Evolutionary conservation across 495 filamentous ascomycete genomes (phyloP), one percentile per base, ranked within the genome.

Genomic region (Xylona heveae): DNA sequence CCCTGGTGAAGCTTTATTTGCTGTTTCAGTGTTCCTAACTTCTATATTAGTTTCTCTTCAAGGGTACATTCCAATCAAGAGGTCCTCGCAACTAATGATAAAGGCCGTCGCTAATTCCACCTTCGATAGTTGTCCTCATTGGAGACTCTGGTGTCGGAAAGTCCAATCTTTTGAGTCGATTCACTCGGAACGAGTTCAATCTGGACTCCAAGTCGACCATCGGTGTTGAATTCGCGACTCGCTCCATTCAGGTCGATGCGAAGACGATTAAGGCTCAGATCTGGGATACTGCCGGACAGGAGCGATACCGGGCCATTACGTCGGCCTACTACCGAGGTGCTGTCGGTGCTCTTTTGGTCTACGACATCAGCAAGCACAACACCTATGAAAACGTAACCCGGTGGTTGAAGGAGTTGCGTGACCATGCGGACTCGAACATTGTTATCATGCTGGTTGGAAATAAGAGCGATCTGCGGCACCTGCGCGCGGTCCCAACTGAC

Each of bases 251-350:
- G 57, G 90, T 99, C 47, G 90, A 99, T 59, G 72, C 77, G 45
- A 99, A 99, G 68, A 99, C 88, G 43, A 99, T 99, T 74, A 99
- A 99, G 66, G 88, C 88, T 46, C 88, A 99, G 64, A 99, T 99
- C 51, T 99, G 90, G 90, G 90, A 99, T 63, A 99, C 90, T 34
- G 90, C 90, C 33, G 90, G 90, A 46, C 90, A 99, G 60, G 90
- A 99, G 59, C 73, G 90, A 47, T 99, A 95, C 59, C 79, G 90
- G 49, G 88, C 90, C 52, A 95, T 99, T 52, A 99, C 90, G 38
- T 93, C 84, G 33, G 88, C 90, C 33, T 99, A 99, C 62, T 99
- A 95, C 56, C 73, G 90, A 42, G 90, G 90, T 43, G 90, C 90
- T 19, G 90, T 95, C 30, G 90, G 90, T 39, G 90, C 90, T 37